Evolutionary conservation across 805 yeast species (phyloP), one percentile per base, ranked within the genome.

Genomic region (Starmerella stellata): DNA sequence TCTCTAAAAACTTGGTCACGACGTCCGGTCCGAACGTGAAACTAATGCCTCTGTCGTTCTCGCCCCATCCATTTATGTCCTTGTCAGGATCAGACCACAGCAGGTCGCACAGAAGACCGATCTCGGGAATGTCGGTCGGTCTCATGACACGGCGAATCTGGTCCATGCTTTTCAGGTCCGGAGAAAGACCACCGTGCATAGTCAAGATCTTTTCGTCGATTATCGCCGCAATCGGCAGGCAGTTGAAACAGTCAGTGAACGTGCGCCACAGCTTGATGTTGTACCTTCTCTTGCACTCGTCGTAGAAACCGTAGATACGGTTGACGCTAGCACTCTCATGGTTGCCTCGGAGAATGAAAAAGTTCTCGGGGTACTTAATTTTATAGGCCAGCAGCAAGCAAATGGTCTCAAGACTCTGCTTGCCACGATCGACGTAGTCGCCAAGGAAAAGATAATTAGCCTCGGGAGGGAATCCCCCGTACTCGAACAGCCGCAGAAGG

Each of bases 1-100:
- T 85, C 60, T 87, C 95, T 59, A 90, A 65, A 59, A 87, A 87
- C 62, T 96, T 70, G 49, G 93, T 79, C 39, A 87, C 96, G 38
- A 87, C 96, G 60, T 87, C 98, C 8, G 96, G 96, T n/a, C 96
- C 96, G 63, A 90, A 87, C n/a, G 96, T 87, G 62, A 85, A 87
- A 20, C 95, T 83, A 45, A 87, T 96, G 57, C 96, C 96, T 64
- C 98, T 79, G 65, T 90, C 98, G 60, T 90, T 87, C 65, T 90
- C 98, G 52, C 92, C 78, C 98, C 98, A 87, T 16, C 96, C 98
- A 25, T 90, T 82, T 51, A 87, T 85, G 62, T 85, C 95, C 63
- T 90, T 87, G 62, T 87, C 96, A 20, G 98, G 98, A 60, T 87
- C 98, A 2, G 95, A 80, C 98, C 98, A 87, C 54, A 87, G 70